Conservation (phyloP, 805 yeast genomes). For the Yamadazyma nakazawae region DNA sequence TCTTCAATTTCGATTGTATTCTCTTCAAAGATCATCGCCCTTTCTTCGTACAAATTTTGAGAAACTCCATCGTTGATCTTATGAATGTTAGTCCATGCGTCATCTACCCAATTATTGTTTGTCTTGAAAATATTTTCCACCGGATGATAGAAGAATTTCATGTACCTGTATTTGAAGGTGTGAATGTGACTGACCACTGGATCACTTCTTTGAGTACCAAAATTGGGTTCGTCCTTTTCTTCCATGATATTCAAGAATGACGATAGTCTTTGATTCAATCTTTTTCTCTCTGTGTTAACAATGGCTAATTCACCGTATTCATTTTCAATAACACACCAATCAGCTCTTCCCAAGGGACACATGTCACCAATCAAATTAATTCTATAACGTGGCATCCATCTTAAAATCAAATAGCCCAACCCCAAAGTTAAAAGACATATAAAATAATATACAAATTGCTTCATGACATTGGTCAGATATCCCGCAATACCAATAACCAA, state of each 20-base stretch:
- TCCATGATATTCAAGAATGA: constrained; percentile 49
- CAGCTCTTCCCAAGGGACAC: constrained; percentile 74
- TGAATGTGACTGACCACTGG: constrained; percentile 70
- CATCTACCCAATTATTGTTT: constrained; percentile 83
- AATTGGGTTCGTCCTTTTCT: constrained; percentile 20
- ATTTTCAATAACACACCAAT: constrained; percentile 92
- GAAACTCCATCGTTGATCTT: constrained; percentile 66
- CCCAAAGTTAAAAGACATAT: constrained; percentile 66
- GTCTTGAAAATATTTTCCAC: constrained; percentile 81
- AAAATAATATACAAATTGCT: constrained; percentile 46
- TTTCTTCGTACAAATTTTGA: constrained; percentile 62
- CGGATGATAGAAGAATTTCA: constrained; percentile 81
- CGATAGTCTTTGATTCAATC: constrained; percentile 72
- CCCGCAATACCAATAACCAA: constrained; percentile 94
- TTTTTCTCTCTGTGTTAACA: constrained; percentile 50
- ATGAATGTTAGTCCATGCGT: constrained; percentile 63
- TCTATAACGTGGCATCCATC: constrained; percentile 85
- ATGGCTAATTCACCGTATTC: constrained; percentile 84
- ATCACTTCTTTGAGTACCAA: constrained; percentile 31
- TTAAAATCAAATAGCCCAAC: constrained; percentile 60
- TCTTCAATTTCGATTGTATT: constrained; percentile 76
- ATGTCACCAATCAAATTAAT: constrained; percentile 63
- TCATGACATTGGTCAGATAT: constrained; percentile 52
- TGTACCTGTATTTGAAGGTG: constrained; percentile 76
- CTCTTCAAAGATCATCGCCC: constrained; percentile 70